Base-by-base conservation (phyloP, 179 eudicot genomes). In the Beta corolliflora region DNA sequence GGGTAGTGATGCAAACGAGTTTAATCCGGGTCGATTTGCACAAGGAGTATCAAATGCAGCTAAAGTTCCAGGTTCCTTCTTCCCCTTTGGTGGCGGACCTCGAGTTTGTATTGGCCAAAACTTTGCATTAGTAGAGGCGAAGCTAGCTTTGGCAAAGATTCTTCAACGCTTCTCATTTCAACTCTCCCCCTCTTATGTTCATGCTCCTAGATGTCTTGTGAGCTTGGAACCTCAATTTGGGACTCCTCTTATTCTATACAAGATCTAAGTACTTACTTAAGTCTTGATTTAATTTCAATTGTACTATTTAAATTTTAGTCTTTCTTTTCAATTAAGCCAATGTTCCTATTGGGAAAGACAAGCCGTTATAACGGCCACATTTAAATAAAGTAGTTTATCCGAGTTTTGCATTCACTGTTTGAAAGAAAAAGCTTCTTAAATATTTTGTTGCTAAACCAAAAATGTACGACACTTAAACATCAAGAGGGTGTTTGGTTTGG, bases 71-170 rank as follows among this genome's bases (percentile, higher is more conserved):
- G 80, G 80, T 0, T 76, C 84, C 2, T 82, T 82, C n/a, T n/a
- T 77, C 3, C 84, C 84, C 3, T 77, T 82, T 15, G 81, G 84
- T 25, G 81, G 84, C 3, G 80, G 84, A 6, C 84, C 81, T 9
- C 52, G 81, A 48, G 31, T 70, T 0, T 82, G 84, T 15, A 61
- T 81, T 59, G 80, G 84, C 2, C 77, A 81, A 70, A 76, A 81
- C 15, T 81, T 70, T 50, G 84, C 84, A 15, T 52, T 82, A 1
- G 12, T 82, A 1, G 84, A 82, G n/a, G 72, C 80, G 2, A 82
- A 77, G 48, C 77, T 82, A 18, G 69, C 70, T 5, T 60, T 76
- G 41, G 50, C 79, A 59, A 76, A 44, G 55, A 76, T 76, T 6
- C 31, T 76, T 36, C 70, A 76, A n/a, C 55, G 36, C 13, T 76